Evolutionary conservation across 805 yeast genomes (phyloP).

Genomic region (Wickerhamomyces silvicola): DNA sequence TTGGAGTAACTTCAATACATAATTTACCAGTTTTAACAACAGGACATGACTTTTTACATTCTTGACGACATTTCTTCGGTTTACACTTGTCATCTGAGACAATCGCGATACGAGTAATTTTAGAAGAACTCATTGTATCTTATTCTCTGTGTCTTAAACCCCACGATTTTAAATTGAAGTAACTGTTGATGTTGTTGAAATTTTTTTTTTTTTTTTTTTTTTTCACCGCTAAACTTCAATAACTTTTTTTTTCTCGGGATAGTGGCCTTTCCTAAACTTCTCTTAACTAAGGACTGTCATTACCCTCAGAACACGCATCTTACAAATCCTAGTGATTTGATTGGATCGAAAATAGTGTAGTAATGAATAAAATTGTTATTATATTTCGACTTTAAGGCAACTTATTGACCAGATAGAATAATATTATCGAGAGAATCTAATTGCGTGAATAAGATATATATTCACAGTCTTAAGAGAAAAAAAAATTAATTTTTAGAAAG

Average conservation of each 20-base stretch:
- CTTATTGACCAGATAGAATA: too few relatives aligned
- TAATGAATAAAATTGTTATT: too few relatives aligned
- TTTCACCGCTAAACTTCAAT: constrained; percentile 1
- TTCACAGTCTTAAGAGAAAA: too few relatives aligned
- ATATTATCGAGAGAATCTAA: too few relatives aligned
- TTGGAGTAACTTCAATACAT: constrained; percentile 93
- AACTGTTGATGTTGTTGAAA: neutral
- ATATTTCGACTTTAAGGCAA: too few relatives aligned
- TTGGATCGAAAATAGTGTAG: too few relatives aligned
- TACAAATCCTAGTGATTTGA: constrained; percentile 12
- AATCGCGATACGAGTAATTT: constrained; percentile 86
- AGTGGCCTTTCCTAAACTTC: neutral
- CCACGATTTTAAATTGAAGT: neutral
- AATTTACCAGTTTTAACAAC: constrained; percentile 96
- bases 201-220: neutral
- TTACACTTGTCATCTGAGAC: constrained; percentile 92
- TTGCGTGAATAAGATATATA: too few relatives aligned
- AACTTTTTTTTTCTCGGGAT: constrained; percentile 2
- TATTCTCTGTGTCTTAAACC: constrained; percentile 1
- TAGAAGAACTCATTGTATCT: constrained; percentile 26
- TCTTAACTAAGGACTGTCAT: too few relatives aligned
- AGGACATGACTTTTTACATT: constrained; percentile 95
- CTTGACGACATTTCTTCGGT: constrained; percentile 98
- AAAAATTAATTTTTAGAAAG: too few relatives aligned
- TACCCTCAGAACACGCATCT: too few relatives aligned